Evolutionary conservation across 2,329 filamentous ascomycete genomes (phyloP).

Genomic region (Ophiostoma himal-ulmi): DNA sequence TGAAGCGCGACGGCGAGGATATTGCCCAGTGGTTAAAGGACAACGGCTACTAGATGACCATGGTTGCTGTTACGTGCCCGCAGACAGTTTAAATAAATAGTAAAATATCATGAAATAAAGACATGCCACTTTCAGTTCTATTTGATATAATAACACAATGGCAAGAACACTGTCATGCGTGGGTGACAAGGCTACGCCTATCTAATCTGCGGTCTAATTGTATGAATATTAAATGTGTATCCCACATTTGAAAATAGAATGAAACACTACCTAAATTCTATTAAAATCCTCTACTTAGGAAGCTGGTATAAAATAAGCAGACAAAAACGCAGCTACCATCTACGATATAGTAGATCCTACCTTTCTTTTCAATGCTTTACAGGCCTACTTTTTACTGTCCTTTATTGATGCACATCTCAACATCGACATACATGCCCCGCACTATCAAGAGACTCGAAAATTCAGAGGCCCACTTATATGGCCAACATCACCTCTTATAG

Average conservation of each 20-base stretch:
- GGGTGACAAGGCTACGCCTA: too few species aligned
- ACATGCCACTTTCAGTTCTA: not conserved
- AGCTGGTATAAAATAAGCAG: too few species aligned
- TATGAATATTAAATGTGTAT: too few species aligned
- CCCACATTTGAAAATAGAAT: too few species aligned
- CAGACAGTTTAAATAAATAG: not conserved
- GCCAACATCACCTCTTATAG: not conserved
- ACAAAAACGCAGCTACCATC: too few species aligned
- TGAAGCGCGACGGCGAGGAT: constrained; percentile 69
- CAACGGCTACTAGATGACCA: constrained; percentile 31
- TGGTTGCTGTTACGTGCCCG: not conserved
- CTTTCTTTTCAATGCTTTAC: too few species aligned
- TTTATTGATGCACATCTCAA: too few species aligned
- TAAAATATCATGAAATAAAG: not conserved
- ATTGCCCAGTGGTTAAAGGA: constrained; percentile 44
- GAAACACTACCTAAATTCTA: too few species aligned
- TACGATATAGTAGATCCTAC: too few species aligned
- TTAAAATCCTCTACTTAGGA: too few species aligned
- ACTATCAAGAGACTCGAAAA: constrained; percentile 3
- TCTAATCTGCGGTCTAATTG: too few species aligned
- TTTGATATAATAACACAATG: not conserved
- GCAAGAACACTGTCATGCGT: not conserved
- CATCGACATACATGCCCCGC: constrained; percentile 12
- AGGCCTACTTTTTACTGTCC: too few species aligned
- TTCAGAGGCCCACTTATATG: constrained; percentile 2